Evolutionary conservation across 805 yeast genomes (phyloP), one percentile per base, ranked within the genome.

Genomic region (Ogataea ganodermae): DNA sequence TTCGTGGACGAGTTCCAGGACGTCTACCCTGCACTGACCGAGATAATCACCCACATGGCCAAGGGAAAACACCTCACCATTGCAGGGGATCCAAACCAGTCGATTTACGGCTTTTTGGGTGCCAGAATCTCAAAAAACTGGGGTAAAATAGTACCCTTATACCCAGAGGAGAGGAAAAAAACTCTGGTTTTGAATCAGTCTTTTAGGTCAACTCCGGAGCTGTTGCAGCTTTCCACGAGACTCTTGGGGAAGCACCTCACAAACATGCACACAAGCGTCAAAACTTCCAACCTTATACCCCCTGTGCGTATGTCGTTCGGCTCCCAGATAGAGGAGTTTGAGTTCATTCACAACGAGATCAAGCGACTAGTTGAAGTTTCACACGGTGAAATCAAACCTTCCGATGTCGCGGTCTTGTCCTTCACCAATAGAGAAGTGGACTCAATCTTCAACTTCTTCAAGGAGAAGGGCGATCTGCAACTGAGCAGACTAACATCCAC

Each of bases 1-100:
- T 62, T 86, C 1, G 81, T 86, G 10, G 92, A 86, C 65, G 92
- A 86, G 60, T 83, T 81, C 57, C 92, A 86, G 60, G 92, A 86
- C 62, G 71, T 85, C 60, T 78, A 81, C 51, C 75, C 76, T 0
- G 71, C 70, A 8, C 65, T 84, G 17, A 56, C 78, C 21, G 70
- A 71, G 16, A 60, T 85, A 2, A 65, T 83, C 3, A 58, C 62
- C 4, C 59, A 70, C 1, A 65, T 79, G 2, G 52, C 72, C 0
- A 49, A 48, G 6, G 55, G 57, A 2, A 73, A 78, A 44, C 90
- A 86, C 60, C 57, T 86, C 28, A 75, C 84, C 1, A 62, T 86
- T 16, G 84, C 89, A 3, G 91, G 91, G 1, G 92, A 86, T 63
- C 78, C 81, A 1, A 73, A 80, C 59, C 92, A 86, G 63, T 75